Conservation (phyloP, 768 basidiomycete species). For the Leccinum disarticulatum region DNA sequence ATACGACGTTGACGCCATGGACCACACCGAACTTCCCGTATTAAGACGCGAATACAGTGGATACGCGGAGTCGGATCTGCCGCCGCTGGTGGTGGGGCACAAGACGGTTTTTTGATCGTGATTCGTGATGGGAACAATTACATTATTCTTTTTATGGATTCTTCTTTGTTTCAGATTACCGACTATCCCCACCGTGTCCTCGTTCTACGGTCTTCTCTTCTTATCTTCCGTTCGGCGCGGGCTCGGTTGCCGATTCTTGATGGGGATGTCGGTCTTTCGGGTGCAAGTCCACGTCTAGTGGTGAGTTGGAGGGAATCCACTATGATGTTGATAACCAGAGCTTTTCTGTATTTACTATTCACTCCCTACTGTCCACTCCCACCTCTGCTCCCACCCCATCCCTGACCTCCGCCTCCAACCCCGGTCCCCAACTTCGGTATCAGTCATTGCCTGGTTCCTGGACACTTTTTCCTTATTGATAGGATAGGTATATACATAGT, state of each 20-base stretch:
- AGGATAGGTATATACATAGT: no score
- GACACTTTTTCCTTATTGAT: neutral
- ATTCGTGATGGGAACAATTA: neutral
- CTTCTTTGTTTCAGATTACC: neutral
- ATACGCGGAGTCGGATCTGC: neutral
- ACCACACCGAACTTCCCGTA: conserved; percentile 8
- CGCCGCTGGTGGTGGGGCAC: no score
- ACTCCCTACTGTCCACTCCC: neutral
- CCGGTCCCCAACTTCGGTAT: neutral
- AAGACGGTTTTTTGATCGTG: neutral
- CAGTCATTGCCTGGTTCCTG: neutral
- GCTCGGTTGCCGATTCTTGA: neutral
- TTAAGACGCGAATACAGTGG: neutral
- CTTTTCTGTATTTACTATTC: neutral
- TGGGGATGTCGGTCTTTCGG: neutral
- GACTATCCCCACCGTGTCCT: neutral
- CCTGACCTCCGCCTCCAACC: neutral
- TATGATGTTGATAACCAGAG: neutral
- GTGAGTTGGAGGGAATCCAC: neutral
- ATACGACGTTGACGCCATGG: neutral
- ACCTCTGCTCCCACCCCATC: neutral
- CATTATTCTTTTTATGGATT: neutral
- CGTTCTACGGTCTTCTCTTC: neutral
- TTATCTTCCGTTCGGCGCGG: neutral
- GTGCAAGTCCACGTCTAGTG: neutral